A percentile compares a stretch with the other conserved stretches of the same genome.
phyloP scores from a whole-genome alignment of 331 rosid species.

The Stylosanthes scabra region DNA sequence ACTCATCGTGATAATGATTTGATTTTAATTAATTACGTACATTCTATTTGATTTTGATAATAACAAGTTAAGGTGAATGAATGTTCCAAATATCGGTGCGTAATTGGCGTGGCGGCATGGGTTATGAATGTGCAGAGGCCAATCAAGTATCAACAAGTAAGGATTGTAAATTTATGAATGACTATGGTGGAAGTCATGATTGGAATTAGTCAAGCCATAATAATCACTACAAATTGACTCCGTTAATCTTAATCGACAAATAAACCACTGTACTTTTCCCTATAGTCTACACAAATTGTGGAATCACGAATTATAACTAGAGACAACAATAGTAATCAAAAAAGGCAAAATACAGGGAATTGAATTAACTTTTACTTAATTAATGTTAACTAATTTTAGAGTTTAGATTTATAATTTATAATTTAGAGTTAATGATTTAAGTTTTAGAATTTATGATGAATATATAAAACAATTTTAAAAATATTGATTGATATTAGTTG shows the following conservation, averaged over 20 bases:
- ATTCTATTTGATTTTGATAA: background rate
- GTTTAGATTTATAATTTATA: too few species aligned
- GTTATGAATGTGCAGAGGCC: background rate
- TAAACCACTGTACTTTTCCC: background rate
- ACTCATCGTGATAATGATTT: background rate
- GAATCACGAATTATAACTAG: background rate
- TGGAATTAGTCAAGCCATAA: background rate
- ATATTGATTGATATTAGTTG: too few species aligned
- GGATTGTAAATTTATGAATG: background rate
- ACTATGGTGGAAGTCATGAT: background rate
- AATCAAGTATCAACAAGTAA: background rate
- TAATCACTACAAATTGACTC: background rate
- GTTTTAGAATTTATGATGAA: too few species aligned
- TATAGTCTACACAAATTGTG: background rate
- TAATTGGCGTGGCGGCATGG: background rate
- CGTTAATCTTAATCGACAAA: background rate
- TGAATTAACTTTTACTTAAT: too few species aligned
- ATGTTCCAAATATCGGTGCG: background rate
- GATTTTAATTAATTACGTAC: background rate
- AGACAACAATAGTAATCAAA: background rate
- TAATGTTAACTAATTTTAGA: too few species aligned
- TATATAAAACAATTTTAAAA: too few species aligned
- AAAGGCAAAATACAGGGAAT: too few species aligned
- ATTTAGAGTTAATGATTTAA: too few species aligned
- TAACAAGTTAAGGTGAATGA: background rate